Evolutionary conservation across 202 grass and related monocot species (phyloP).

Genomic region (Carex arenaria): DNA sequence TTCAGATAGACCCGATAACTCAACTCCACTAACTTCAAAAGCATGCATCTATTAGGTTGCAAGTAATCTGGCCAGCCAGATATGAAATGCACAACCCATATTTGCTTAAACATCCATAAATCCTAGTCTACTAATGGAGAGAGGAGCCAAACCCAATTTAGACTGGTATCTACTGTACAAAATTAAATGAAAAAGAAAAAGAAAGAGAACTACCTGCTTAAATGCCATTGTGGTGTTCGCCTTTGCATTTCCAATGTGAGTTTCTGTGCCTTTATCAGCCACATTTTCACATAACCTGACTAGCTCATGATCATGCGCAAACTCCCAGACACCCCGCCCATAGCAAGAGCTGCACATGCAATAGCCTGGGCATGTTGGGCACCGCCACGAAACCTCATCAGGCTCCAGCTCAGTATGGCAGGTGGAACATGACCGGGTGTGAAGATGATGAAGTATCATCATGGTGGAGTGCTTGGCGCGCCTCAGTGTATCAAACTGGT

Average conservation of each 20-base stretch:
- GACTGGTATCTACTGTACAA: background rate
- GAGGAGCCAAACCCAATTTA: background rate
- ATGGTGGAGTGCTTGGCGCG: conserved; percentile 89
- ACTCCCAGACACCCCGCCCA: conserved; percentile 38
- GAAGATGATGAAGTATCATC: conserved; percentile 92
- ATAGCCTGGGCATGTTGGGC: conserved; percentile 48
- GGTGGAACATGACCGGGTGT: conserved; percentile 45
- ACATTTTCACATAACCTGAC: conserved; percentile 30
- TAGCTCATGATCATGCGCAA: conserved; percentile 44
- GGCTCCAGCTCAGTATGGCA: conserved; percentile 52
- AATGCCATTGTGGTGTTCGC: conserved; percentile 27
- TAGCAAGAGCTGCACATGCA: conserved; percentile 62
- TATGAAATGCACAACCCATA: background rate
- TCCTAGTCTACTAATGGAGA: background rate
- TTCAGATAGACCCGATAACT: background rate
- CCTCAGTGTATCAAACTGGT: conserved; percentile 90
- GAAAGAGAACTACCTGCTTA: background rate
- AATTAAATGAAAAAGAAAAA: conserved; percentile 14
- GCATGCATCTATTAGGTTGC: background rate
- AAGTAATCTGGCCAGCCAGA: background rate
- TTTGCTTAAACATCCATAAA: background rate
- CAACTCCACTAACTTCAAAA: background rate
- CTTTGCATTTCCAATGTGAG: conserved; percentile 22
- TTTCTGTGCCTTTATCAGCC: conserved; percentile 14
- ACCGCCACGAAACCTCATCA: conserved; percentile 47